Conservation (phyloP, 2,329 filamentous ascomycete genomes). For the Ilyonectria sp. region DNA sequence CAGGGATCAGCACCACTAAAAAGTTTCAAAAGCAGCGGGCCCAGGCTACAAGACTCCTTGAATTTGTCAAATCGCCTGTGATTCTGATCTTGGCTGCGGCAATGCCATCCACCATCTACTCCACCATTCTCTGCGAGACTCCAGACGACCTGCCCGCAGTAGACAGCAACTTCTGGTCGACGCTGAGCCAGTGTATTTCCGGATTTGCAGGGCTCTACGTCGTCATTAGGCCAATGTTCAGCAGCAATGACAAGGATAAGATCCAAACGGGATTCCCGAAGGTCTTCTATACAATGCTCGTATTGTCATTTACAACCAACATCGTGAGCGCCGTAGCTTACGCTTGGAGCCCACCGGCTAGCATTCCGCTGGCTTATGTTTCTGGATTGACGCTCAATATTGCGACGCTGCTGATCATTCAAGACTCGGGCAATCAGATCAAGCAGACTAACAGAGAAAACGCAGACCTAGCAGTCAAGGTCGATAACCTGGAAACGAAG, state of each 20-base stretch:
- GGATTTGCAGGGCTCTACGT: slow-evolving; percentile 1
- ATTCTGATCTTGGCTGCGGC: not conserved
- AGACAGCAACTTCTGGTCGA: not conserved
- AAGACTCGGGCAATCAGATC: not conserved
- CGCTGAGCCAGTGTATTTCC: not conserved
- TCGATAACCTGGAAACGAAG: not conserved
- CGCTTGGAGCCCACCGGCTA: no score
- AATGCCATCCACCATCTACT: not conserved
- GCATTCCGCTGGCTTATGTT: not conserved
- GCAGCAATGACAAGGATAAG: not conserved
- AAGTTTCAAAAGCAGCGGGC: not conserved
- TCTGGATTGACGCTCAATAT: not conserved
- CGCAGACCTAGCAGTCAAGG: not conserved
- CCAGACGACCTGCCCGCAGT: not conserved
- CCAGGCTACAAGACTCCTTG: not conserved
- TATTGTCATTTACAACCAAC: no score
- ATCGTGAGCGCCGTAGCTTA: no score
- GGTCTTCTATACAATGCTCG: not conserved
- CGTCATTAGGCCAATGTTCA: not conserved
- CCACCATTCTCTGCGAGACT: not conserved
- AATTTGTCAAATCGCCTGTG: not conserved
- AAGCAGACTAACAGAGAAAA: not conserved
- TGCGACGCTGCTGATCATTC: not conserved
- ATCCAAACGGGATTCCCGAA: not conserved
- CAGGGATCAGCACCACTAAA: not conserved